These are phyloP conservation scores for Exophiala aquamarina DNA, from an alignment of 2,329 filamentous ascomycete species.

Conservation along the genomic window DNA sequence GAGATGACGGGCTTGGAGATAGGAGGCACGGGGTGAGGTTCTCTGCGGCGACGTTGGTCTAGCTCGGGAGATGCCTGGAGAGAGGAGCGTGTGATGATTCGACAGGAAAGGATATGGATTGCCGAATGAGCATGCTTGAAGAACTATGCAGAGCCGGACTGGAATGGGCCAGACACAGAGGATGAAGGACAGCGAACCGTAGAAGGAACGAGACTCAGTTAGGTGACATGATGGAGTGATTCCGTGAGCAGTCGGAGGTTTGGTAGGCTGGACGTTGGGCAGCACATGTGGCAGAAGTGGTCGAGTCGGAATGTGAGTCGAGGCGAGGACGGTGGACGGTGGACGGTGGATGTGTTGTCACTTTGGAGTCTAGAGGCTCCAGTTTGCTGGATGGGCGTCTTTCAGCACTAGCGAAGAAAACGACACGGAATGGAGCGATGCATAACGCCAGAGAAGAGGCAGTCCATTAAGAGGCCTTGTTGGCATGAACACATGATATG, in stretches of 20 bases:
- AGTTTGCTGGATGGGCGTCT: neutral
- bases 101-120: conserved; percentile 10
- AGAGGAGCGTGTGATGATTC: conserved; percentile 14
- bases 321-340: too few species aligned
- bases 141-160: conserved; percentile 17
- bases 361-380: neutral
- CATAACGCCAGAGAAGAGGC: conserved; percentile 1
- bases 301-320: too few species aligned
- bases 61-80: conserved; percentile 17
- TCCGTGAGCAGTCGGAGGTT: too few species aligned
- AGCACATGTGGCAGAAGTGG: too few species aligned
- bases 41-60: conserved; percentile 12
- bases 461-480: neutral
- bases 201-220: conserved; percentile 4
- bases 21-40: conserved; percentile 15
- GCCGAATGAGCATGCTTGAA: conserved; percentile 25
- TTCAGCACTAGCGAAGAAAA: conserved; percentile 8
- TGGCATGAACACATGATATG: too few species aligned
- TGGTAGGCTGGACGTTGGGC: too few species aligned
- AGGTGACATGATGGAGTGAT: conserved; percentile 8
- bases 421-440: conserved; percentile 2
- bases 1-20: conserved; percentile 3
- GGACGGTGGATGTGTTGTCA: conserved; percentile 15
- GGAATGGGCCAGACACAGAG: conserved; percentile 17
- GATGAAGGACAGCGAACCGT: neutral